Evolutionary conservation across 108 stramenopile genomes (phyloP), one percentile per base, ranked within the genome.

Genomic region (Stephanodiscus minutulus): DNA sequence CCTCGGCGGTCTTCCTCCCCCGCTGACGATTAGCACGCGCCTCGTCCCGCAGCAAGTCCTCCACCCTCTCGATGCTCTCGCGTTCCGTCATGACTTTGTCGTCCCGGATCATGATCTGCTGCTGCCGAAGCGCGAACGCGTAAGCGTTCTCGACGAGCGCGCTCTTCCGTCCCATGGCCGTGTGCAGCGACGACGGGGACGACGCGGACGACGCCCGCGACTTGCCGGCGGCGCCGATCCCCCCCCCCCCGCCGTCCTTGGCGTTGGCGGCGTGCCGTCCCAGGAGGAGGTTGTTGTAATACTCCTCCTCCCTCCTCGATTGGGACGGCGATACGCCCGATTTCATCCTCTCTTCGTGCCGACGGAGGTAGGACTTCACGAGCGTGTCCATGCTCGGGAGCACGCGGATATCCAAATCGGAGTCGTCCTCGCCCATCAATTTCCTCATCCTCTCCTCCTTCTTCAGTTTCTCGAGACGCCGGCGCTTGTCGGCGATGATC

Each of bases 111-210:
- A 88, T 73, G 18, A 90, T 61, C 64, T 94, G 78, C 64, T 91
- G 83, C 75, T 94, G 93, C 35, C 84, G 83, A 65, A 90, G 61
- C 0, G 93, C 88, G 52, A 88, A 86, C 15, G 85, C 88, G 73
- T 93, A 89, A 1, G 92, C 88, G 60, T 89, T 87, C 61, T 82
- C 85, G 7, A 91, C 24, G 28, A 83, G 27, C 28, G 86, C 79
- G 27, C 83, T 82, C 44, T 91, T 93, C 28, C 84, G 66, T 52
- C 87, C 89, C 87, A 92, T 88, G 64, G 84, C 82, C 35, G 87
- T 81, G 21, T 47, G 35, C 11, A 77, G 53, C 7, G 81, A 77
- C 10, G 68, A 49, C 35, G 65, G 66, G 15, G 76, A 61, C 36
- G 47, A 18, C 11, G 46, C 17, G 27, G 27, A 28, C 24, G 7